These are phyloP conservation scores for Ceriops decandra DNA, from an alignment of 345 rosid genomes.

Conservation along the genomic window DNA sequence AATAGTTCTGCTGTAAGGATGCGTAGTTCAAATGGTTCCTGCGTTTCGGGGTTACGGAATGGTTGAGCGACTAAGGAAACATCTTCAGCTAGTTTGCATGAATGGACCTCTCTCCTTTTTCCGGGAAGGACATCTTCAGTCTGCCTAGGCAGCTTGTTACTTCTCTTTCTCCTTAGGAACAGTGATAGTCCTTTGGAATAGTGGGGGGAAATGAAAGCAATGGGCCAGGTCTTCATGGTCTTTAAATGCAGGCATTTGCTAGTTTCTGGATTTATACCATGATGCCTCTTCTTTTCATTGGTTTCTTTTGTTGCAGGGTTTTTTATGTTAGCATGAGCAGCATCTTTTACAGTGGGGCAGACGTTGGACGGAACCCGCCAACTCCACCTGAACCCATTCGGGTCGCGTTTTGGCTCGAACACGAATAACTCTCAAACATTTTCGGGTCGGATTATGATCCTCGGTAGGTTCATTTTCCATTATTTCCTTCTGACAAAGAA, in stretches of 20 bases:
- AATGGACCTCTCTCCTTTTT: constrained; percentile 54
- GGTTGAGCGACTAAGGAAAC: constrained; percentile 29
- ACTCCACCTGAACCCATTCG: too few species aligned
- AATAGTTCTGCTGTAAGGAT: constrained; percentile 21
- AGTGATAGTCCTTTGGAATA: constrained; percentile 12
- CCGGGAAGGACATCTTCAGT: constrained; percentile 51
- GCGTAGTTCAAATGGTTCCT: constrained; percentile 25
- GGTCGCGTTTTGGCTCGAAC: too few species aligned
- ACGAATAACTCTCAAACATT: too few species aligned
- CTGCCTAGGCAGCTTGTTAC: constrained; percentile 54
- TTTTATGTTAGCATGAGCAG: too few species aligned
- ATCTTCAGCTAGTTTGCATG: constrained; percentile 27
- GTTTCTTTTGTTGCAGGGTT: too few species aligned
- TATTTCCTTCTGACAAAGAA: too few species aligned
- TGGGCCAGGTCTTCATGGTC: constrained; percentile 15
- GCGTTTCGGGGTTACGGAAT: constrained; percentile 23
- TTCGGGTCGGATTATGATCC: too few species aligned
- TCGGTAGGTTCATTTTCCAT: too few species aligned
- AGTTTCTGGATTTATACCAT: constrained; percentile 25
- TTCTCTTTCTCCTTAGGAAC: constrained; percentile 41
- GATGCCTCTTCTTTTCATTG: background rate
- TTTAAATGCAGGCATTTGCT: constrained; percentile 21
- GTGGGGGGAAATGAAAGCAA: constrained; percentile 1
- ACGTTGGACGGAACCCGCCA: too few species aligned
- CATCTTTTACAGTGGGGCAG: too few species aligned